A percentile compares a stretch with the other conserved stretches of the same genome.
Conservation (phyloP, 352 stramenopile species). For the Pythium coloratum region DNA sequence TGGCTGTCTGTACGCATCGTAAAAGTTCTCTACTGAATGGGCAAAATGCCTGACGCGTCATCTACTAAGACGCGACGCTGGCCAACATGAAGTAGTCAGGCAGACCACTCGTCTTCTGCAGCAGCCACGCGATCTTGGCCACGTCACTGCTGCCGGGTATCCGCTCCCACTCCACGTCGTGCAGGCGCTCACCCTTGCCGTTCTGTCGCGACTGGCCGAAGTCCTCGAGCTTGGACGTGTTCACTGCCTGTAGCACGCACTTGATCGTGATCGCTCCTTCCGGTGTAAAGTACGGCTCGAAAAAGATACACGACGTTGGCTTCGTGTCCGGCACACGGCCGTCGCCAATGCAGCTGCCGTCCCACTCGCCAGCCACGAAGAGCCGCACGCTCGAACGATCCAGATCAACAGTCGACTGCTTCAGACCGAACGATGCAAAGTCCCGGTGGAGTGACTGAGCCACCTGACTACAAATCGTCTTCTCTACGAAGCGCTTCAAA, state of each 20-base stretch:
- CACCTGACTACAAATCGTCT: slow-evolving; percentile 75
- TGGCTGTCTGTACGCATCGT: neutral
- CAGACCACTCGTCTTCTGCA: slow-evolving; percentile 64
- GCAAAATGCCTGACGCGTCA: neutral
- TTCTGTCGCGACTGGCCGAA: slow-evolving; percentile 42
- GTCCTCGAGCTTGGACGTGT: slow-evolving; percentile 37
- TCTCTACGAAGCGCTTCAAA: slow-evolving; percentile 70
- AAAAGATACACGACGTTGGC: slow-evolving; percentile 61
- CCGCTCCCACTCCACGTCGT: slow-evolving; percentile 75
- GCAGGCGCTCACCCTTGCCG: slow-evolving; percentile 39
- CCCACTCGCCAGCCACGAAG: slow-evolving; percentile 75
- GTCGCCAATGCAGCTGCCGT: slow-evolving; percentile 84
- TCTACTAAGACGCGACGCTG: neutral
- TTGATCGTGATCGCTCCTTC: slow-evolving; percentile 61
- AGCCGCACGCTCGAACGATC: slow-evolving; percentile 75
- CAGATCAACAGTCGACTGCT: slow-evolving; percentile 76
- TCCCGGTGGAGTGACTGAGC: slow-evolving; percentile 68
- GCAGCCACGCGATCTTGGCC: slow-evolving; percentile 71
- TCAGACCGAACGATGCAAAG: slow-evolving; percentile 68
- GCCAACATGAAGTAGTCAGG: slow-evolving; percentile 28
- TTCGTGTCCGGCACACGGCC: slow-evolving; percentile 78
- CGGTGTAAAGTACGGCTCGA: slow-evolving; percentile 68
- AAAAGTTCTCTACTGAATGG: slow-evolving; percentile 1
- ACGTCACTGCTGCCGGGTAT: slow-evolving; percentile 77
- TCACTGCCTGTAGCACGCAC: slow-evolving; percentile 72